Evolutionary conservation across 2,329 filamentous ascomycete genomes (phyloP).

Genomic region (Orbilia blumenaviensis): DNA sequence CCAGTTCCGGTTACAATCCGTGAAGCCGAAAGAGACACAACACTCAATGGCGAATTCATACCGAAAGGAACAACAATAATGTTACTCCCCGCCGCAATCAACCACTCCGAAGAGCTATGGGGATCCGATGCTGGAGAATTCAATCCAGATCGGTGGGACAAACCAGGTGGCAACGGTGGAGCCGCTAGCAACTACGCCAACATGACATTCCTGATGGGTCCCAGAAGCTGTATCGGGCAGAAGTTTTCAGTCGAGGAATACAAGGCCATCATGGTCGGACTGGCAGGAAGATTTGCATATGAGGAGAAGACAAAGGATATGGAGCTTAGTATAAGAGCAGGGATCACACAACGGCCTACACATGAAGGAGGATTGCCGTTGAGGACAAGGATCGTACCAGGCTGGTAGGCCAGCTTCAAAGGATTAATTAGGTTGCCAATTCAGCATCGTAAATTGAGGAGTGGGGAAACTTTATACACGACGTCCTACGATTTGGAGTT

Average conservation of each 20-base stretch:
- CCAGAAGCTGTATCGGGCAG: slow-evolving; percentile 83
- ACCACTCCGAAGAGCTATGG: slow-evolving; percentile 76
- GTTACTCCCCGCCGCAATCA: slow-evolving; percentile 70
- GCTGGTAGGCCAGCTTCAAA: slow-evolving; percentile 66
- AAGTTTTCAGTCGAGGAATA: slow-evolving; percentile 85
- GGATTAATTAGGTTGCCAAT: background rate
- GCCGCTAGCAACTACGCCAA: slow-evolving; percentile 79
- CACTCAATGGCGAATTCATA: slow-evolving; percentile 71
- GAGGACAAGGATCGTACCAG: slow-evolving; percentile 72
- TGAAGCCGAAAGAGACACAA: slow-evolving; percentile 71
- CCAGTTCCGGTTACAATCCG: slow-evolving; percentile 78
- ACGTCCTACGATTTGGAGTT: too few species aligned
- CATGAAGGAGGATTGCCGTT: slow-evolving; percentile 73
- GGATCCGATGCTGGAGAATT: slow-evolving; percentile 78
- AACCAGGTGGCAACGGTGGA: slow-evolving; percentile 67
- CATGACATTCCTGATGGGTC: slow-evolving; percentile 85
- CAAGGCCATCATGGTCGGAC: slow-evolving; percentile 79
- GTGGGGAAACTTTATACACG: background rate
- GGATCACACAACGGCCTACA: slow-evolving; percentile 75
- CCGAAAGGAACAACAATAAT: slow-evolving; percentile 76
- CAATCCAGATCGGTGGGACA: slow-evolving; percentile 78
- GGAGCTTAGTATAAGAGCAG: slow-evolving; percentile 73
- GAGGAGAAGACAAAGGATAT: slow-evolving; percentile 71
- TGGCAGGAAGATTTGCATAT: slow-evolving; percentile 79
- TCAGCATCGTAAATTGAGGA: background rate